Percentiles rank a stretch among this genome's conserved stretches.
phyloP scores from a whole-genome alignment of 2,329 filamentous ascomycete species.

The Monilinia aucupariae region DNA sequence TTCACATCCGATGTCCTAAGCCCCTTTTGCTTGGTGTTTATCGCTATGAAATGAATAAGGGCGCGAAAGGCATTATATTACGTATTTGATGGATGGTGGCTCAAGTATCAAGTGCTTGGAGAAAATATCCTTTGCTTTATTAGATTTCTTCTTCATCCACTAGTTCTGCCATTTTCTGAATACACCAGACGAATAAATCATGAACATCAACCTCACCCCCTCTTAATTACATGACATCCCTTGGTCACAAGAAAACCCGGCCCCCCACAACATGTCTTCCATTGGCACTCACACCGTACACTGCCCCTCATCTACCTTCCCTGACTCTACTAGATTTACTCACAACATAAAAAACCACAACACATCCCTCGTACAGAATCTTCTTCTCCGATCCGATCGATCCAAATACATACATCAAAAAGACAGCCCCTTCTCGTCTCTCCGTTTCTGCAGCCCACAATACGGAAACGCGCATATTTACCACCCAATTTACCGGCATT shows the following conservation, averaged over 20 bases:
- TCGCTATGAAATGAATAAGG: not conserved
- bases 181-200: not conserved
- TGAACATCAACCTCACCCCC: not conserved
- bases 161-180: not conserved
- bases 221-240: not conserved
- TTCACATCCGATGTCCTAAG: conserved; percentile 5
- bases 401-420: conserved; percentile 11
- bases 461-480: conserved; percentile 1
- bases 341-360: conserved; percentile 1
- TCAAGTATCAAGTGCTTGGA: not conserved
- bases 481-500: not conserved
- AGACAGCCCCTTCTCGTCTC: conserved; percentile 3
- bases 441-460: conserved; percentile 5
- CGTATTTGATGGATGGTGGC: not conserved
- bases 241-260: not conserved
- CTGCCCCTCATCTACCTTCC: conserved; percentile 6
- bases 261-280: not conserved
- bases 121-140: not conserved
- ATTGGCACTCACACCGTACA: not conserved
- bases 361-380: conserved; percentile 10
- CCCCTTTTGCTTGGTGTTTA: conserved; percentile 5
- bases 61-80: not conserved
- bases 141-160: not conserved
- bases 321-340: not conserved
- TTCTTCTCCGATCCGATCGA: conserved; percentile 16